Base-by-base conservation (phyloP, 2,329 filamentous ascomycete species). In the Hypoxylon sp. region DNA sequence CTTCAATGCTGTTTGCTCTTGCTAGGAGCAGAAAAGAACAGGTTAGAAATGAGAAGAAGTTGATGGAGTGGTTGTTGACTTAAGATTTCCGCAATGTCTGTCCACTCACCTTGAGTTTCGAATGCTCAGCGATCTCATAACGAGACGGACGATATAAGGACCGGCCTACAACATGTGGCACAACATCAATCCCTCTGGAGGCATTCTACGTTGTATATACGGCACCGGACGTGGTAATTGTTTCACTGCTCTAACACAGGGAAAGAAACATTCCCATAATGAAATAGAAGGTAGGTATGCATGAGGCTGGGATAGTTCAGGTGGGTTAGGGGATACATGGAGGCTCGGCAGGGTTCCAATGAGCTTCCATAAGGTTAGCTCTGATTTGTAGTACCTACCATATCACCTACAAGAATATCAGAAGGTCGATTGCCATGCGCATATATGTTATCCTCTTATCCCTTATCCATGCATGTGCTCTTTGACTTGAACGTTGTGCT, bases 331-430 rank as follows among this genome's bases (percentile, higher is more conserved):
- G 20, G 30, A n/a, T 51, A 28, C 24, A 9, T 16, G 24, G 44
- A 46, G 14, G 44, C 44, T 46, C 32, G 3, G 36, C 36, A 16
- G 20, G 33, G 32, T 20, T 49, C 44, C 18, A 32, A 49, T 49
- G 22, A 61, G 57, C 57, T 24, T 61, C 50, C 49, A 49, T 32
- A 32, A n/a, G n/a, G n/a, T 52, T 57, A 22, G 56, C 48, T 52
- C 46, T 9, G 8, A 30, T 18, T 46, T 3, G 26, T 7, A 7
- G 18, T 40, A 33, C n/a, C n/a, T 33, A 4, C 11, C 36, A 18
- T 16, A 26, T n/a, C n/a, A n/a, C n/a, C 16, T n/a, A 16, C n/a
- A 16, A 38, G 14, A 38, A 38, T 2, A 40, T 5, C 7, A 11
- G 16, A 40, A 40, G n/a, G 7, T 1, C 7, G 14, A 24, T 36